These are phyloP conservation scores for Nakazawaea wickerhamii DNA, from an alignment of 805 yeast species.

Conservation along the genomic window DNA sequence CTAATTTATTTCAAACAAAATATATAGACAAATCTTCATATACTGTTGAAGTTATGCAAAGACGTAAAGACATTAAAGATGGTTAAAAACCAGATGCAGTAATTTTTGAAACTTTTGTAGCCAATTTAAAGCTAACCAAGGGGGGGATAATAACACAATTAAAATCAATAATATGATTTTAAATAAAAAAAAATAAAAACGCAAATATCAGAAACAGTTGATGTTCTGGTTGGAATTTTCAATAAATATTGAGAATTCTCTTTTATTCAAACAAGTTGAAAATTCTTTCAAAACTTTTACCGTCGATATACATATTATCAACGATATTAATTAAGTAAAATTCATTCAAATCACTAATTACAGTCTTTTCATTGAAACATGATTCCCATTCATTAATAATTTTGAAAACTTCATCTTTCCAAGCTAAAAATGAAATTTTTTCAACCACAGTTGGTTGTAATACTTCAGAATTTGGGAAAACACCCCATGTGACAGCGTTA, in stretches of 20 bases:
- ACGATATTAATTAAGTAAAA: constrained; percentile 83
- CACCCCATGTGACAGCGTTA: constrained; percentile 98
- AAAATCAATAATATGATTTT: neutral
- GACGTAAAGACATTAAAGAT: neutral
- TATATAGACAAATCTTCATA: constrained; percentile 9
- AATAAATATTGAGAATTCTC: too few relatives aligned
- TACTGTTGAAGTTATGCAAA: constrained; percentile 14
- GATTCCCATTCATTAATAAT: constrained; percentile 77
- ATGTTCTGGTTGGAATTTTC: constrained; percentile 3
- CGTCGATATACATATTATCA: constrained; percentile 66
- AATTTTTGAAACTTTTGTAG: neutral
- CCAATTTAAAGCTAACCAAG: neutral
- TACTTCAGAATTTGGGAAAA: constrained; percentile 92
- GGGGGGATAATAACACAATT: neutral
- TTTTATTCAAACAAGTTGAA: constrained; percentile 41
- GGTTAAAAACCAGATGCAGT: constrained; percentile 1
- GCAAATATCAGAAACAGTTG: constrained; percentile 13
- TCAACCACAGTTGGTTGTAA: constrained; percentile 96
- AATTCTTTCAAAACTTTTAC: constrained; percentile 46
- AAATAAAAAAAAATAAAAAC: too few relatives aligned
- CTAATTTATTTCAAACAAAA: constrained; percentile 2
- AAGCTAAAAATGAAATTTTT: constrained; percentile 84
- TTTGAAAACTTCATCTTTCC: constrained; percentile 94
- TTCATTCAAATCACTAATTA: constrained; percentile 43
- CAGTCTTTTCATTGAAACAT: constrained; percentile 36